Percentiles rank a stretch among this genome's conserved stretches.
phyloP scores from a whole-genome alignment of 2,329 filamentous ascomycete species.

The Sporothrix sp. region DNA sequence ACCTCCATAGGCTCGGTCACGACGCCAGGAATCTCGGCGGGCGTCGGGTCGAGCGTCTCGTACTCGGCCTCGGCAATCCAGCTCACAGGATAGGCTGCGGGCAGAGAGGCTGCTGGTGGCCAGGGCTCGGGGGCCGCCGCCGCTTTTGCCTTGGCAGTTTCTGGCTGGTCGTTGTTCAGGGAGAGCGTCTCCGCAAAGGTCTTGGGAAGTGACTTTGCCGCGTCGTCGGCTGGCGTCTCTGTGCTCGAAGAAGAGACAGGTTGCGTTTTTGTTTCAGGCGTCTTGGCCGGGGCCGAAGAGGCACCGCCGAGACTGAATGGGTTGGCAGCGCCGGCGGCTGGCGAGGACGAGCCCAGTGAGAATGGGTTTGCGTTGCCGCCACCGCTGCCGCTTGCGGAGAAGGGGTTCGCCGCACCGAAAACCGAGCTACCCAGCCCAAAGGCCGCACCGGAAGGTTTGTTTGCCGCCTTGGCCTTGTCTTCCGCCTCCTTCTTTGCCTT shows the following conservation, averaged over 20 bases:
- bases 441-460: slow-evolving; percentile 24
- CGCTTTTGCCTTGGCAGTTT: slow-evolving; percentile 11
- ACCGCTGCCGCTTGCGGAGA: slow-evolving; percentile 25
- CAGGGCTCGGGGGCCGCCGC: slow-evolving; percentile 55
- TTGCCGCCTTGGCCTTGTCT: slow-evolving; percentile 22
- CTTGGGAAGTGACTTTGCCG: slow-evolving; percentile 37
- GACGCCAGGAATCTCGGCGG: slow-evolving; percentile 32
- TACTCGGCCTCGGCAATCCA: slow-evolving; percentile 84
- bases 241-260: background rate
- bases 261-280: slow-evolving; percentile 20
- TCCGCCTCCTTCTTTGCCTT: slow-evolving; percentile 26
- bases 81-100: slow-evolving; percentile 62
- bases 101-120: slow-evolving; percentile 57
- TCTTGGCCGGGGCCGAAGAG: background rate
- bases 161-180: slow-evolving; percentile 47
- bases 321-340: slow-evolving; percentile 12
- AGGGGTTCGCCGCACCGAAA: slow-evolving; percentile 51
- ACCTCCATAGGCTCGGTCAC: slow-evolving; percentile 38
- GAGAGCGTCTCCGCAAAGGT: slow-evolving; percentile 68
- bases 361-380: slow-evolving; percentile 25
- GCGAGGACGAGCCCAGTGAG: slow-evolving; percentile 15
- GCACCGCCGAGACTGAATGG: slow-evolving; percentile 18
- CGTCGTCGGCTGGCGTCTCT: slow-evolving; percentile 7
- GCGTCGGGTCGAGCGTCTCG: slow-evolving; percentile 64
- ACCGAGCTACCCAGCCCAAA: slow-evolving; percentile 53